phyloP scores from a whole-genome alignment of 1,139 yeast species.

The Taphrina betulina region DNA sequence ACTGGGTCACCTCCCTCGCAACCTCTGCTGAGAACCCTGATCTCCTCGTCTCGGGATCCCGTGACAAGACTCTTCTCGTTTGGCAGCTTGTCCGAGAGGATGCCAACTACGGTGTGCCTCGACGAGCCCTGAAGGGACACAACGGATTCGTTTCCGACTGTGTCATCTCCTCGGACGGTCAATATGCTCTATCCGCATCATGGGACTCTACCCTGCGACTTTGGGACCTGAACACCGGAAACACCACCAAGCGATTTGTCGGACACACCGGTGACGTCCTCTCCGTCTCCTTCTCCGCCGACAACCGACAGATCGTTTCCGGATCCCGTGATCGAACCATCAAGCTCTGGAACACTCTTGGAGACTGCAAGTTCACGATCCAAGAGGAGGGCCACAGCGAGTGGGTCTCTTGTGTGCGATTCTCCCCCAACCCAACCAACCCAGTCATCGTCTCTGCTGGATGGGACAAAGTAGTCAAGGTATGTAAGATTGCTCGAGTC shows the following conservation, averaged over 20 bases:
- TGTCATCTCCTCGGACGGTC: slow-evolving; percentile 97
- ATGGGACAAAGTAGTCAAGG: slow-evolving; percentile 99
- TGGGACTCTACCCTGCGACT: slow-evolving; percentile 99
- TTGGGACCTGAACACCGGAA: slow-evolving; percentile 97
- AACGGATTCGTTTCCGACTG: slow-evolving; percentile 98
- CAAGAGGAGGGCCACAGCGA: slow-evolving; percentile 79
- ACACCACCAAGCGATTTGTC: slow-evolving; percentile 89
- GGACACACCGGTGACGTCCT: slow-evolving; percentile 98
- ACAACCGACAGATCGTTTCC: slow-evolving; percentile 97
- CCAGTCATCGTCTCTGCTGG: slow-evolving; percentile 91
- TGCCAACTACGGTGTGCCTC: slow-evolving; percentile 96
- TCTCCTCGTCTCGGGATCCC: slow-evolving; percentile 94
- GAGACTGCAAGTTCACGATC: slow-evolving; percentile 96
- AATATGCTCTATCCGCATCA: slow-evolving; percentile 97
- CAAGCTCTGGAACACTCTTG: slow-evolving; percentile 99
- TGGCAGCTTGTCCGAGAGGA: slow-evolving; percentile 89
- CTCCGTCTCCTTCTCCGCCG: slow-evolving; percentile 94
- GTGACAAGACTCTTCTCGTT: slow-evolving; percentile 97
- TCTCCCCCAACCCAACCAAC: slow-evolving; percentile 68
- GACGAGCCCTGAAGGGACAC: slow-evolving; percentile 97
- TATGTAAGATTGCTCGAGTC: slow-evolving; percentile 55
- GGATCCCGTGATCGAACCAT: slow-evolving; percentile 99
- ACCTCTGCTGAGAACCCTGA: slow-evolving; percentile 99
- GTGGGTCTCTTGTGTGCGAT: slow-evolving; percentile 99
- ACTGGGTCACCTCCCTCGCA: slow-evolving; percentile 98